Evolutionary conservation across 768 basidiomycete species (phyloP), one percentile per base, ranked within the genome.

Genomic region (Mycena albidolilacea): DNA sequence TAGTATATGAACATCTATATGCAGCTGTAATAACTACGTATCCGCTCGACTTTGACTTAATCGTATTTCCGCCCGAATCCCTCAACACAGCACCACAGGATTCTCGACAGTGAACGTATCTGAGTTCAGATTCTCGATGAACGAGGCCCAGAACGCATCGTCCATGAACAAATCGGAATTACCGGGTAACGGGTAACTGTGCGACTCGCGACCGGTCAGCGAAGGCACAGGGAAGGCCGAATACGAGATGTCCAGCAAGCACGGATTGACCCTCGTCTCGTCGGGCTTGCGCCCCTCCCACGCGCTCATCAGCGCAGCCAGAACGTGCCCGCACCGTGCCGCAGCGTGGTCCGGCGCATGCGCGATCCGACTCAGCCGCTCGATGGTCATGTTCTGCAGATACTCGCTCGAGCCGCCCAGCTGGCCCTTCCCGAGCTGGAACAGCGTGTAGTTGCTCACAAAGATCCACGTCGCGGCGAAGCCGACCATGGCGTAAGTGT

Each of bases 381-480:
- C 82, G n/a, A 85, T 79, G 0, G 78, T 79, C 75, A 75, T 82
- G 7, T 77, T 70, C 63, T 87, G 71, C 55, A 87, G 79, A 10
- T 77, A 72, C 70, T 86, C 85, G 60, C 81, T 83, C n/a, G 82
- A 81, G 7, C 84, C 85, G 0, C 81, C 79, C 39, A 87, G 76
- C 23, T 81, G 82, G 48, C 79, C 78, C 9, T 79, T 79, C 0
- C 76, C 74, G 35, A 81, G 78, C 69, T 87, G 83, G 38, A 81
- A 71, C 35, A 85, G 78, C 55, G 78, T 81, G 77, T 85, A 86
- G 76, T 87, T 88, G 52, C 82, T 80, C 14, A 85, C 78, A 60
- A 87, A 81, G 63, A 88, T 72, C 60, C 82, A 86, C 1, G 85
- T 80, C 5, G 87, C 84, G 50, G 87, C 84, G 65, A 87, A 85